These are phyloP conservation scores for Chondrus crispus DNA, from an alignment of 23 red algal species.

Conservation along the genomic window DNA sequence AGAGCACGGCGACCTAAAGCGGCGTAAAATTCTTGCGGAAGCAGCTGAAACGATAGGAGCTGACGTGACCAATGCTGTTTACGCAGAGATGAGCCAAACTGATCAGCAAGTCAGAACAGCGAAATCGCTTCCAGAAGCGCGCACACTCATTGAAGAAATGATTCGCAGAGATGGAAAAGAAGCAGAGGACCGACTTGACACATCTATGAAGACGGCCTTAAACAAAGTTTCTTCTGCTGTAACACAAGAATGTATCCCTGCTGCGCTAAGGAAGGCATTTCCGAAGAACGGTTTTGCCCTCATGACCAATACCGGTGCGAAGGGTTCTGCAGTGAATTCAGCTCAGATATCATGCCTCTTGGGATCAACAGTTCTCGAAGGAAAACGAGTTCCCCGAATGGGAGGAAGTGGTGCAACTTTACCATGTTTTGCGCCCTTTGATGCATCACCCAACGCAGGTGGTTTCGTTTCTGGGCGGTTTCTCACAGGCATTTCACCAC, in stretches of 20 bases:
- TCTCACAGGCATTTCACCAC: conserved; percentile 86
- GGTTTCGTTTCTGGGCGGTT: conserved; percentile 93
- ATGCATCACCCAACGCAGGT: conserved; percentile 74
- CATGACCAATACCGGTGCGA: conserved; percentile 97
- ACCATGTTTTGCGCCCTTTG: conserved; percentile 89
- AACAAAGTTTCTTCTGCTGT: conserved; percentile 62
- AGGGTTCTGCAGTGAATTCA: conserved; percentile 87
- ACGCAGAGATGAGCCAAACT: conserved; percentile 29
- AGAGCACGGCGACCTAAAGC: conserved; percentile 37
- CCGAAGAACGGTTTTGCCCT: conserved; percentile 89
- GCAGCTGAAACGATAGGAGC: conserved; percentile 14
- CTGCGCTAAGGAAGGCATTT: conserved; percentile 67
- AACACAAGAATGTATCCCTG: conserved; percentile 71
- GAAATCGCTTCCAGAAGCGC: conserved; percentile 18
- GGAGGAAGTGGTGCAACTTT: conserved; percentile 80
- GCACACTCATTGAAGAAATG: conserved; percentile 39
- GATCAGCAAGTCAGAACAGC: not conserved
- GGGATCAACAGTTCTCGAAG: conserved; percentile 91
- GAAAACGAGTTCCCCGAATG: conserved; percentile 86
- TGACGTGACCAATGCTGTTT: conserved; percentile 37
- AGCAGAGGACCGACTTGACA: conserved; percentile 79
- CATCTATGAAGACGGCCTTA: conserved; percentile 76
- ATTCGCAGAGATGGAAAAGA: conserved; percentile 28
- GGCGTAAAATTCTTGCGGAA: conserved; percentile 25
- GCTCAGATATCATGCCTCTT: conserved; percentile 95